phyloP scores from a whole-genome alignment of 1,284 basidiomycete genomes.

The Wallemia hederae region DNA sequence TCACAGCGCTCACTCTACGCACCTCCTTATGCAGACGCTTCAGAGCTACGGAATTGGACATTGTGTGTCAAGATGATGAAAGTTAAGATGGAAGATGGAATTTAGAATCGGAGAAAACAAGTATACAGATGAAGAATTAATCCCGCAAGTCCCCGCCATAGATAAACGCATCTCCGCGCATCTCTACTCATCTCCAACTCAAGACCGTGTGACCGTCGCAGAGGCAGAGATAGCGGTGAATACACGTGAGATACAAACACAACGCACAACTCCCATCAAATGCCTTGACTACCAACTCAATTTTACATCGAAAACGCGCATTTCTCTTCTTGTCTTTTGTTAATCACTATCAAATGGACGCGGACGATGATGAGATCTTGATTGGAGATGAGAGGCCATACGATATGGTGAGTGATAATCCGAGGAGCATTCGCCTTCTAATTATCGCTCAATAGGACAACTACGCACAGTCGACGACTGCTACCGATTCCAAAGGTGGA shows the following conservation, averaged over 20 bases:
- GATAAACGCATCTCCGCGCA: too few species aligned
- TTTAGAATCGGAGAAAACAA: not conserved
- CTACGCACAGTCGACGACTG: too few species aligned
- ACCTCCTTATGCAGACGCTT: not conserved
- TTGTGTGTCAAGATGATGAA: not conserved
- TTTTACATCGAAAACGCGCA: not conserved
- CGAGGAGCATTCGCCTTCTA: not conserved
- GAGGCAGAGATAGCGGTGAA: not conserved
- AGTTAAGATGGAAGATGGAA: not conserved
- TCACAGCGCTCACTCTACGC: not conserved
- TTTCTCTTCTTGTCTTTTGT: not conserved
- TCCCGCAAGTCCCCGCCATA: too few species aligned
- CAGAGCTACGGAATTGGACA: not conserved
- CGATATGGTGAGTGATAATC: too few species aligned
- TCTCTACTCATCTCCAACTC: too few species aligned
- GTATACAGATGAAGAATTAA: not conserved
- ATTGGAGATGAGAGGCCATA: not conserved
- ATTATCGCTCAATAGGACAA: too few species aligned
- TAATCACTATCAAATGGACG: not conserved
- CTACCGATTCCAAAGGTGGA: too few species aligned
- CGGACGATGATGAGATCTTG: not conserved
- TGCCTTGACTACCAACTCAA: too few species aligned
- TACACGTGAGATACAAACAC: too few species aligned
- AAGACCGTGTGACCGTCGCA: too few species aligned
- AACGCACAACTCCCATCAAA: too few species aligned